phyloP scores from a whole-genome alignment of 352 stramenopile species.

The Phytophthora pluvialis region DNA sequence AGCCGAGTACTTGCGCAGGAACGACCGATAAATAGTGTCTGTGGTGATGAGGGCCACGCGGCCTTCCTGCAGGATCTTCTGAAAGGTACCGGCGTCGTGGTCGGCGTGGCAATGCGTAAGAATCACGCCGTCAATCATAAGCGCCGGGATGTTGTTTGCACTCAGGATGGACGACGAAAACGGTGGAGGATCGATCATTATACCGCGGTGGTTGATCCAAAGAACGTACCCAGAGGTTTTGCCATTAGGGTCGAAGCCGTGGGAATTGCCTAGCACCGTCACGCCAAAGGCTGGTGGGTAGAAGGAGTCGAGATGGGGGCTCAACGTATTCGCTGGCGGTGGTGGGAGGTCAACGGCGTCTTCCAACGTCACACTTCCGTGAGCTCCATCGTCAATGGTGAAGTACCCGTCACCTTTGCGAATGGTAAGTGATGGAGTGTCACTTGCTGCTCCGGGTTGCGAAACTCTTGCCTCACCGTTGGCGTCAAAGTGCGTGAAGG shows the following conservation, averaged over 20 bases:
- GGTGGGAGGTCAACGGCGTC: slow-evolving; percentile 65
- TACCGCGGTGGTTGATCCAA: slow-evolving; percentile 96
- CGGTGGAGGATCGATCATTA: slow-evolving; percentile 97
- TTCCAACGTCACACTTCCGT: slow-evolving; percentile 61
- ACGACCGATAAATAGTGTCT: slow-evolving; percentile 96
- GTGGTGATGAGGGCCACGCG: slow-evolving; percentile 96
- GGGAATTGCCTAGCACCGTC: slow-evolving; percentile 95
- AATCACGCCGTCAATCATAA: slow-evolving; percentile 97
- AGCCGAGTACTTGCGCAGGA: slow-evolving; percentile 96
- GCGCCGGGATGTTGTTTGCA: slow-evolving; percentile 88
- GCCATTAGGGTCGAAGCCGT: slow-evolving; percentile 95
- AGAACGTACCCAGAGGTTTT: slow-evolving; percentile 96
- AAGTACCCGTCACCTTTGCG: slow-evolving; percentile 71
- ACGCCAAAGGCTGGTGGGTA: slow-evolving; percentile 95
- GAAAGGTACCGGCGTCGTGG: slow-evolving; percentile 96
- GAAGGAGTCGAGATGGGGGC: slow-evolving; percentile 74
- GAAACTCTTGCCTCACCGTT: slow-evolving; percentile 60
- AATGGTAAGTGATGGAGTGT: slow-evolving; percentile 50
- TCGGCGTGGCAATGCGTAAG: slow-evolving; percentile 97
- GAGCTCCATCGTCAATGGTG: slow-evolving; percentile 60
- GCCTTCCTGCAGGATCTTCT: slow-evolving; percentile 96
- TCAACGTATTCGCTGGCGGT: slow-evolving; percentile 39
- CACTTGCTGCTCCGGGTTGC: slow-evolving; percentile 60
- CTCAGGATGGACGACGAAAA: slow-evolving; percentile 89
- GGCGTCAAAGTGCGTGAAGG: slow-evolving; percentile 88